Evolutionary conservation across 345 rosid species (phyloP), one percentile per base, ranked within the genome.

Genomic region (Aquilaria malaccensis): DNA sequence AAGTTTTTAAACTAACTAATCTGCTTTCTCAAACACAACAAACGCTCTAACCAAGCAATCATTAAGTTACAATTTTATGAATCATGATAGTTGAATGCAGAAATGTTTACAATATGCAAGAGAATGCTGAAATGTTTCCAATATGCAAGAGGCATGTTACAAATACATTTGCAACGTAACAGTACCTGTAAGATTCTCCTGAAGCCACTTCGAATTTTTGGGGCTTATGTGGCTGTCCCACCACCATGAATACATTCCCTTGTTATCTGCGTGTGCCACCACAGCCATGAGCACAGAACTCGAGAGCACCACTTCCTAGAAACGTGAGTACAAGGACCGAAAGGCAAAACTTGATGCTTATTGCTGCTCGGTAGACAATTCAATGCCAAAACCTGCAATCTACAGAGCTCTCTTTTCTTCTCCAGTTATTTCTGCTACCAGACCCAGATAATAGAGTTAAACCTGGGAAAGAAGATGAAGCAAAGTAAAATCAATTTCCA

Each of bases 211-310:
- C 5, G 99, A 94, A 75, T 88, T 90, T 74, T 88, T 94, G 11
- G 97, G 99, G 78, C 83, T 83, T 37, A 80, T 83, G 74, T 94
- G 97, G 83, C 99, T 90, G 75, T 88, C 89, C 99, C 99, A 94
- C 99, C 99, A 94, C 99, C 99, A 94, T 33, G 99, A 90, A 60
- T 90, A 90, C 76, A 60, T 84, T 59, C 85, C 79, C 70, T 76
- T 86, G 13, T 82, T 70, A 74, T 82, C 85, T 1, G 77, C 77
- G 6, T 66, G 67, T 30, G 61, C 68, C 14, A 63, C 51, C 32
- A 80, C 61, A 10, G 80, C 81, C 97, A 94, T 90, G 46, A 62
- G 74, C 66, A 59, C 60, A 71, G 66, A 68, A 59, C 60, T 65
- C 49, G 67, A 12, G 31, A 61, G 62, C 43, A 63, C 54, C 45